Evolutionary conservation across 2,329 filamentous ascomycete genomes (phyloP), one percentile per base, ranked within the genome.

Genomic region (Diaporthe sp.): DNA sequence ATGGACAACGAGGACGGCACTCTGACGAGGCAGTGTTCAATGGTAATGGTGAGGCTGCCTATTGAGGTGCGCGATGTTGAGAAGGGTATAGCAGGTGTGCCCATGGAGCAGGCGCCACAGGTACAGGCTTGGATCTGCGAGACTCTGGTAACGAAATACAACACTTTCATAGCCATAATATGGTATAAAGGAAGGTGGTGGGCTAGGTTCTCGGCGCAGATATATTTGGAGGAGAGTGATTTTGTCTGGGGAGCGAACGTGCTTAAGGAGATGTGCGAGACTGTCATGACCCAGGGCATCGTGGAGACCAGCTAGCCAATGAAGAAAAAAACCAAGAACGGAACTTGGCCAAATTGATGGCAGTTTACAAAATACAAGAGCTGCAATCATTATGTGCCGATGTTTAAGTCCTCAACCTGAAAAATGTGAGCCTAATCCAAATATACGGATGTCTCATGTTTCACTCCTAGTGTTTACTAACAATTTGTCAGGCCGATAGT

Each of bases 161-260:
- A 92, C 71, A 97, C 95, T 0, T 96, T 94, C 79, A 84, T 97
- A 70, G 87, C 92, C 1, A 81, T 94, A 3, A 91, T 91, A 74
- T 83, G 88, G 15, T 91, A 95, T 78, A 87, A 84, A 0, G 89
- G 88, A 0, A 87, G 87, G 70, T 89, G 92, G 82, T 98, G 94
- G 94, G 87, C 89, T 0, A 86, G 96, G 62, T 81, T 98, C 61
- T 95, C 93, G 81, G 94, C 91, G 15, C 95, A 98, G 86, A 89
- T 97, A 0, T 98, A 96, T 82, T 84, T 98, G 25, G 94, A 94
- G 34, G 82, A 92, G 77, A 87, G 87, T 17, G 95, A 98, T 83
- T 98, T 97, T 81, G 90, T 93, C 81, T 94, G 90, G 89, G 88
- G 89, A 6, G 94, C 88, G 0, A 81, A 86, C 68, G 85, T 89